These are phyloP conservation scores for Penicillium taxi DNA, from an alignment of 495 filamentous ascomycete species.

Conservation along the genomic window DNA sequence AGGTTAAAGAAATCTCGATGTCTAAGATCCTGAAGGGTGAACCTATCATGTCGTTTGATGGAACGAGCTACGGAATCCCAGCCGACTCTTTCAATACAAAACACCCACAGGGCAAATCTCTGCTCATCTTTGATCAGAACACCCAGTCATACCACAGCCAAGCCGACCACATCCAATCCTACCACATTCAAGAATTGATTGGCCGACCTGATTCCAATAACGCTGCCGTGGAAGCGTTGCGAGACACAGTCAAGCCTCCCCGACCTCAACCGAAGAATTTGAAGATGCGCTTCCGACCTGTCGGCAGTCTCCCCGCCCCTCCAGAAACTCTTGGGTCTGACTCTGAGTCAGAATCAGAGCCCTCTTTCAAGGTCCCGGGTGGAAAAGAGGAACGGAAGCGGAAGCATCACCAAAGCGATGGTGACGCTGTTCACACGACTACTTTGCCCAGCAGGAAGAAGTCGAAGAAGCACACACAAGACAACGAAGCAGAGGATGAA, in stretches of 20 bases:
- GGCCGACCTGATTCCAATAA: slow-evolving; percentile 21
- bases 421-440: slow-evolving; percentile 21
- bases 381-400: slow-evolving; percentile 31
- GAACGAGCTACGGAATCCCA: slow-evolving; percentile 40
- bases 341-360: slow-evolving; percentile 39
- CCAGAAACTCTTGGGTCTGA: slow-evolving; percentile 43
- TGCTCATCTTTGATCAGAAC: slow-evolving; percentile 31
- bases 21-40: slow-evolving; percentile 35
- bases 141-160: slow-evolving; percentile 27
- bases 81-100: slow-evolving; percentile 31
- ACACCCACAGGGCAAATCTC: slow-evolving; percentile 23
- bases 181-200: slow-evolving; percentile 41
- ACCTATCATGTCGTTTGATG: slow-evolving; percentile 33
- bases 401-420: slow-evolving; percentile 34
- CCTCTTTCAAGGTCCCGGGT: slow-evolving; percentile 30
- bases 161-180: slow-evolving; percentile 30
- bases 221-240: slow-evolving; percentile 27
- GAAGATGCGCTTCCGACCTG: slow-evolving; percentile 52
- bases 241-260: slow-evolving; percentile 34
- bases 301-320: slow-evolving; percentile 39
- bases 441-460: slow-evolving; percentile 32
- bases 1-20: slow-evolving; percentile 37
- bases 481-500: slow-evolving; percentile 14
- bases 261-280: slow-evolving; percentile 50
- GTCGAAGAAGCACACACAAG: slow-evolving; percentile 34